Evolutionary conservation across 768 basidiomycete species (phyloP).

Genomic region (Mycena epipterygia): DNA sequence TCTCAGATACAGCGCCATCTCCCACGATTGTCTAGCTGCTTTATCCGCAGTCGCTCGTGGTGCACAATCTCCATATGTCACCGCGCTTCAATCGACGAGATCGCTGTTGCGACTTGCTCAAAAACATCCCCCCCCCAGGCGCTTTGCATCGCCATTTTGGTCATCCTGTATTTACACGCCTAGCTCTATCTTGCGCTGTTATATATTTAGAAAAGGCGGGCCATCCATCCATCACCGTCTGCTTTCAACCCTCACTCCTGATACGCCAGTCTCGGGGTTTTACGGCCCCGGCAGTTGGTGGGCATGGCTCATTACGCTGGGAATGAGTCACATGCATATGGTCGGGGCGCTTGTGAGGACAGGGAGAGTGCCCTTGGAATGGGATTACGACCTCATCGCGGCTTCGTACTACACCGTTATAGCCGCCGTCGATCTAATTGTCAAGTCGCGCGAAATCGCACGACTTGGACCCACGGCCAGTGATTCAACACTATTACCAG

Average conservation of each 20-base stretch:
- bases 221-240: too few species aligned
- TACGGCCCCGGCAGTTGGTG: slow-evolving; percentile 11
- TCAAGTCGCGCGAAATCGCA: neutral
- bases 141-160: too few species aligned
- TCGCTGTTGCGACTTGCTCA: too few species aligned
- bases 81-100: too few species aligned
- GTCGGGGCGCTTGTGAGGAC: neutral
- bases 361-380: neutral
- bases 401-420: neutral
- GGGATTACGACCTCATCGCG: slow-evolving; percentile 16
- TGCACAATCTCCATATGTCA: too few species aligned
- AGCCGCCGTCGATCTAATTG: neutral
- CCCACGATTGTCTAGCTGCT: too few species aligned
- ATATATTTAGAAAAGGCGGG: too few species aligned
- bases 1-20: too few species aligned
- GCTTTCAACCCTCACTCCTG: neutral
- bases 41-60: too few species aligned
- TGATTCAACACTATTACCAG: slow-evolving; percentile 1
- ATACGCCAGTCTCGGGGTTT: slow-evolving; percentile 6
- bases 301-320: slow-evolving; percentile 14
- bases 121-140: too few species aligned
- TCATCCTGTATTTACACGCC: too few species aligned
- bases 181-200: too few species aligned
- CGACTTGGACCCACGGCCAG: neutral
- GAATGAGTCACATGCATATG: slow-evolving; percentile 14